Base-by-base conservation (phyloP, 2,329 filamentous ascomycete species). In the Verticillium nonalfalfae region DNA sequence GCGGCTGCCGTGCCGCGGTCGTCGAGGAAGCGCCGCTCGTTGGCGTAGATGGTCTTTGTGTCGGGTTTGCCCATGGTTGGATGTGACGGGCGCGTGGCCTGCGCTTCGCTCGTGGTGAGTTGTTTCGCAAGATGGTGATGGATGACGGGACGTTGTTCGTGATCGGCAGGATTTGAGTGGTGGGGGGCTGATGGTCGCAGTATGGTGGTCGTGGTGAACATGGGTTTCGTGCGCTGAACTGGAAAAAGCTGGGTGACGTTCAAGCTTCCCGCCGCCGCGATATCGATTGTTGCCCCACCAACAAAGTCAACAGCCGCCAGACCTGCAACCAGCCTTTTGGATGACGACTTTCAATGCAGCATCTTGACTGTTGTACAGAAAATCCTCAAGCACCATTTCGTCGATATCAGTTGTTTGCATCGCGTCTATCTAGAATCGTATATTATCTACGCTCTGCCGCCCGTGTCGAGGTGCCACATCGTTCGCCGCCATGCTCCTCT, bases 21-120 rank as follows among this genome's bases (percentile, higher is more conserved):
- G 78, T 98, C 94, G 73, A 98, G 90, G 74, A 96, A 89, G 68
- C 82, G 83, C 65, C 84, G 82, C 75, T 91, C 92, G 74, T 97
- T 93, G 71, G 93, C 93, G 73, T 88, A 88, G 75, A 79, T 93
- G 86, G 71, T 76, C 9, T 26, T 50, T 15, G 57, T 39, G 35
- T 82, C 72, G 64, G 75, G 72, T 64, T 78, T 79, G 34, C 69
- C 67, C 69, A 75, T 76, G 15, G 38, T 18, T 14, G 15, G 38
- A 13, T 14, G 38, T 31, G 35, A 36, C 18, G 54, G 26, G 26
- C 13, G 54, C 45, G 35, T 36, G 35, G 35, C 35, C 35, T 36
- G 35, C 13, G 35, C 2, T 36, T 7, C 9, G 9, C 13, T 36
- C 13, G 13, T 4, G 35, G 35, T 36, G 35, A 36, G 3, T 36